Base-by-base conservation (phyloP, 2,329 filamentous ascomycete species). In the Trichoderma oligosporum region DNA sequence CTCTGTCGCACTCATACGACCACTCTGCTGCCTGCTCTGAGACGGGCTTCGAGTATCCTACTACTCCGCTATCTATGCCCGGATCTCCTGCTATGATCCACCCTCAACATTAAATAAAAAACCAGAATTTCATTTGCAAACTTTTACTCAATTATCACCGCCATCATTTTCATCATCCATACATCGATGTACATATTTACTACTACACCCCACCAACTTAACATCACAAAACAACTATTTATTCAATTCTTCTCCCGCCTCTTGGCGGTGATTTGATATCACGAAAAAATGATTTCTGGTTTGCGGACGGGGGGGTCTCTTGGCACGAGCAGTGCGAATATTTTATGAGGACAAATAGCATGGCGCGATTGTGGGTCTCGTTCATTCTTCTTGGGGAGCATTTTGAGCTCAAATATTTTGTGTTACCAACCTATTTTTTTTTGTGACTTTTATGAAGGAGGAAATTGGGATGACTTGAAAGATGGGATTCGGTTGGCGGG, bases 31-130 rank as follows among this genome's bases (percentile, higher is more conserved):
- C 76, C 66, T 83, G 82, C 70, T 85, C 82, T 29, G 83, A 86
- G 64, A 75, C 79, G 60, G 79, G 80, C 58, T 85, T 82, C 67
- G 81, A 84, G 62, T 85, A 85, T 73, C 87, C 86, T 35, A 82
- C 82, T 41, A 90, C 87, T 53, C 87, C 87, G 60, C 75, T 87
- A 62, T 89, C 86, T n/a, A 85, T 89, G 82, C 85, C 86, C 29
- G 80, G 79, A 45, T 88, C 86, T 42, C 87, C 87, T 41, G 79
- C 79, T 64, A 73, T 81, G 68, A 71, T 78, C 11, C 56, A 59
- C 27, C 57, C 42, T 36, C 58, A 57, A n/a, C 56, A 59, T 27
- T 46, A 49, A 56, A 39, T 6, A 18, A 27, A 29, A 25, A 14
- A 7, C 16, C 31, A n/a, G 44, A 22, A 22, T 33, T 20, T 52